Base-by-base conservation (phyloP, 352 stramenopile genomes). In the Phytophthora brassicae region DNA sequence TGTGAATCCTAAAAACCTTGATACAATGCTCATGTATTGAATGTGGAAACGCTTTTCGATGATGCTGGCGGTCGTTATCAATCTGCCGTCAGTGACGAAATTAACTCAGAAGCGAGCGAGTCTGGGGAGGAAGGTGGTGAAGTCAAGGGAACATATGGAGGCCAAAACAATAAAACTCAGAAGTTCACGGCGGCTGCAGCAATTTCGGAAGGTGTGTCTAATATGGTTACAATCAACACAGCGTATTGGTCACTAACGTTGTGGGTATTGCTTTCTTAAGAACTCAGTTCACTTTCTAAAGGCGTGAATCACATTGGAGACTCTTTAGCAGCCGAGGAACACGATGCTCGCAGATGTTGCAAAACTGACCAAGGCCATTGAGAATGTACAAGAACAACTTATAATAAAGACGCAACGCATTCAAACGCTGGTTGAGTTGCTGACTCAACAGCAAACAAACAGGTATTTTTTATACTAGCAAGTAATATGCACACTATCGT, bases 231-330 rank as follows among this genome's bases (percentile, higher is more conserved):
- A 31, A 31, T 31, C 26, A 9, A 31, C 26, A 8, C 26, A 31
- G 26, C 26, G 26, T 31, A 31, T 8, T 31, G 26, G 8, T 45
- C 2, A 45, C n/a, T 26, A 16, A 45, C n/a, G n/a, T 45, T 24
- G 38, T 26, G n/a, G 13, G 9, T 13, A 45, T 45, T 22, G 38
- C 6, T 31, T 31, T 31, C 4, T 31, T 31, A 31, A 52, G 36
- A 23, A 8, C 49, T 56, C 7, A 6, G 5, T 11, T 36, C 49
- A 4, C 49, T 56, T 12, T 46, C 22, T 2, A 56, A 38, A 19
- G 36, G 8, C n/a, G n/a, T n/a, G 11, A 56, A 19, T 23, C 49
- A 56, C 33, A 47, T 47, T 28, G 36, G 49, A 12, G 49, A 48
- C 36, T 56, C 22, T 1, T 48, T 56, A 14, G 36, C 49, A 39